phyloP scores from a whole-genome alignment of 1,139 yeast species.

The Suhomyces taliae region DNA sequence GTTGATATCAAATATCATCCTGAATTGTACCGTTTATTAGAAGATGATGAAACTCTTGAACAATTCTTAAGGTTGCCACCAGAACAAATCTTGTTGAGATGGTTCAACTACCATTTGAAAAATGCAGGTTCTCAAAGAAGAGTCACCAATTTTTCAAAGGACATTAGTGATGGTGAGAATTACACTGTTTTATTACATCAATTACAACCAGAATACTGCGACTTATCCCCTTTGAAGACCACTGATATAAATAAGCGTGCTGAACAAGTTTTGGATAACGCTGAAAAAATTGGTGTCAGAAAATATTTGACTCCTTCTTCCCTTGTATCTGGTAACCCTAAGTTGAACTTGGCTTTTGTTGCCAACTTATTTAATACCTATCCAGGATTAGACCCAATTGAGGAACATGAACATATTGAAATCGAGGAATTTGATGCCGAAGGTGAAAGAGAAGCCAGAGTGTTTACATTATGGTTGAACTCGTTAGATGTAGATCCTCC shows the following conservation, averaged over 20 bases:
- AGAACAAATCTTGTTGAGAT: slow-evolving; percentile 91
- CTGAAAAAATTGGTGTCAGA: slow-evolving; percentile 89
- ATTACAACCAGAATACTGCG: slow-evolving; percentile 81
- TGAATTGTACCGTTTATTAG: slow-evolving; percentile 88
- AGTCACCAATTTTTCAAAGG: slow-evolving; percentile 81
- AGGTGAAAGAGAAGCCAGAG: slow-evolving; percentile 99
- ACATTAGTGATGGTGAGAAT: slow-evolving; percentile 92
- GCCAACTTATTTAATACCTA: slow-evolving; percentile 95
- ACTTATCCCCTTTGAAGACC: slow-evolving; percentile 76
- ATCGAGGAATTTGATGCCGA: slow-evolving; percentile 97
- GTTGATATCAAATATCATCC: slow-evolving; percentile 97
- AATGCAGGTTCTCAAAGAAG: slow-evolving; percentile 91
- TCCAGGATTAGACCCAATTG: slow-evolving; percentile 95
- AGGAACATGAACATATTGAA: slow-evolving; percentile 84
- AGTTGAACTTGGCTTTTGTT: slow-evolving; percentile 92
- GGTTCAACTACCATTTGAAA: slow-evolving; percentile 95
- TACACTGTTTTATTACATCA: slow-evolving; percentile 88
- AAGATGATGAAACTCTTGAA: slow-evolving; percentile 95
- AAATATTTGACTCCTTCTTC: slow-evolving; percentile 93
- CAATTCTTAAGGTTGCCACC: slow-evolving; percentile 96
- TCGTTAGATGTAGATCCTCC: slow-evolving; percentile 96
- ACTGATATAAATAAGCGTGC: slow-evolving; percentile 77
- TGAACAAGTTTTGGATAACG: slow-evolving; percentile 78
- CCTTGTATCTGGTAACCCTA: slow-evolving; percentile 93
- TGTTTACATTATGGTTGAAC: slow-evolving; percentile 94